A percentile compares a stretch with the other conserved stretches of the same genome.
Conservation (phyloP, 192 early-diverging fungal genomes). For the Podila minutissima region DNA sequence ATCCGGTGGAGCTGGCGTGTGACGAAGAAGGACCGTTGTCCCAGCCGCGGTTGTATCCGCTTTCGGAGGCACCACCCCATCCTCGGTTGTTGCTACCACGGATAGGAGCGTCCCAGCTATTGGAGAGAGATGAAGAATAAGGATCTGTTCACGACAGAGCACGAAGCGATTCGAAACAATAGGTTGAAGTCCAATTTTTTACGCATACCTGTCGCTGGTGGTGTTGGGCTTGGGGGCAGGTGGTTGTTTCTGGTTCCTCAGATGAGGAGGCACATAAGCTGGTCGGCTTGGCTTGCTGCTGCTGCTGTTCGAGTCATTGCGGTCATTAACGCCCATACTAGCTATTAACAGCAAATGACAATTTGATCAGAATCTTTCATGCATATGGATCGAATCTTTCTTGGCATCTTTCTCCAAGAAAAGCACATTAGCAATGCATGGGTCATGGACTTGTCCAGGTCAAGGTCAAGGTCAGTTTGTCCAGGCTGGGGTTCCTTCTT, state of each 20-base stretch:
- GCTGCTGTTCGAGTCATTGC: constrained; percentile 8
- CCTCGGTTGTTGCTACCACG: constrained; percentile 18
- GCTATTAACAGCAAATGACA: not conserved
- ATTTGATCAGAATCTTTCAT: too few species aligned
- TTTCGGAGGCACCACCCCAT: constrained; percentile 47
- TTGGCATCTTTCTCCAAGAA: too few species aligned
- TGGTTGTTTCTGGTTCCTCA: constrained; percentile 28
- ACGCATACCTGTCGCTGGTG: constrained; percentile 17
- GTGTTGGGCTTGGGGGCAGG: not conserved
- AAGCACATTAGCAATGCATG: too few species aligned
- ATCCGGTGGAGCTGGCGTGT: constrained; percentile 16
- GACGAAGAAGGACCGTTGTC: constrained; percentile 27
- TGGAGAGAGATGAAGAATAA: too few species aligned
- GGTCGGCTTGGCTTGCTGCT: constrained; percentile 8
- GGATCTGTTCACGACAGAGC: not conserved
- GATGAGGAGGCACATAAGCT: constrained; percentile 39
- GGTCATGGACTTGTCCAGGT: too few species aligned
- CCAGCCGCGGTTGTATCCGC: constrained; percentile 49
- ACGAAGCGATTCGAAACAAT: not conserved
- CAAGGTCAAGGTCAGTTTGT: too few species aligned
- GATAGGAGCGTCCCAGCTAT: constrained; percentile 32
- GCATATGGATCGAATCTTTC: too few species aligned
- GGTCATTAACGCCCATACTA: constrained; percentile 32
- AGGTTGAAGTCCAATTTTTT: not conserved
- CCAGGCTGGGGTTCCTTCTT: too few species aligned